Conservation (phyloP, 2,329 filamentous ascomycete species). For the Phialophora expanda region DNA sequence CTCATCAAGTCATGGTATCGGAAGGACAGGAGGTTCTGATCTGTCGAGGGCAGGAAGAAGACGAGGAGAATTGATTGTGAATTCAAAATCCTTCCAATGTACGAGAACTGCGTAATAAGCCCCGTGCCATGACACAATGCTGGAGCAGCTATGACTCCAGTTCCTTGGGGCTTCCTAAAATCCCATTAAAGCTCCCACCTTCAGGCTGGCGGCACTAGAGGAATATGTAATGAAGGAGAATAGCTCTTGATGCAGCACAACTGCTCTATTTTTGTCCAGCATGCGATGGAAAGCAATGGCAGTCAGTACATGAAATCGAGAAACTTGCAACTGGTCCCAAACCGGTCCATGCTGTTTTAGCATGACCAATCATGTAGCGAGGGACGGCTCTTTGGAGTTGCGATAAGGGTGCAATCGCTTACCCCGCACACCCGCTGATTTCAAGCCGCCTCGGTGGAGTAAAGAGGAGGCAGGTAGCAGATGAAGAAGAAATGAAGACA, state of each 20-base stretch:
- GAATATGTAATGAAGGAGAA: background rate
- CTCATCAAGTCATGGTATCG: background rate
- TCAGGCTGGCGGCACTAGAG: background rate
- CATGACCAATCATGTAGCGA: background rate
- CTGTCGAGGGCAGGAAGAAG: background rate
- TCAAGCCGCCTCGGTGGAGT: background rate
- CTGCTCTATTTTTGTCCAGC: background rate
- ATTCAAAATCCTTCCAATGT: background rate
- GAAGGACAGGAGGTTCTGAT: background rate
- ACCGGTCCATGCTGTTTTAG: background rate
- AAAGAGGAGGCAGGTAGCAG: background rate
- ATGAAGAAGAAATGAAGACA: background rate
- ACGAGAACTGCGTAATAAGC: background rate
- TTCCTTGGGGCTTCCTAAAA: background rate
- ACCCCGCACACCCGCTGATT: background rate
- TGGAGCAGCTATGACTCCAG: background rate
- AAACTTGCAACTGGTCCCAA: background rate
- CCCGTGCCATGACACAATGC: background rate
- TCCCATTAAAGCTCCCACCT: background rate
- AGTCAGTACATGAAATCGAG: background rate
- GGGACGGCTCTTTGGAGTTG: background rate
- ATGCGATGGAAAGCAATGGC: background rate
- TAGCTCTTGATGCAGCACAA: background rate
- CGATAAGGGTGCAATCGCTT: background rate
- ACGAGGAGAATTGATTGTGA: background rate